Evolutionary conservation across 306 rosid species (phyloP).

Genomic region (Cucurbita moschata): DNA sequence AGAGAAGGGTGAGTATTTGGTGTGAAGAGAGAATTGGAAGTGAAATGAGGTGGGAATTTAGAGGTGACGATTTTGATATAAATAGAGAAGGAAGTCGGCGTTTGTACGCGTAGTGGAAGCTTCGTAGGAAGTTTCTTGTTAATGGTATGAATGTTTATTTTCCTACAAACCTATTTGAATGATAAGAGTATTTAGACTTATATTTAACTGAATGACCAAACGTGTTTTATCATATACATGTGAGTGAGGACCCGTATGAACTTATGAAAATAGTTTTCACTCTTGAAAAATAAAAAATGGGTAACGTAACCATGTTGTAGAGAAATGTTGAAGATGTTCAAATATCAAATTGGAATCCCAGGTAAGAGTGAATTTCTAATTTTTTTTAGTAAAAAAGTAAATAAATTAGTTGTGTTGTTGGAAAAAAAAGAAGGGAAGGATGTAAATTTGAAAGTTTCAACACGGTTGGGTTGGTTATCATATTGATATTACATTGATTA

Average conservation of each 20-base stretch:
- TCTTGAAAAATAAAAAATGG: too few relatives aligned
- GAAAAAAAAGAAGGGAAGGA: too few relatives aligned
- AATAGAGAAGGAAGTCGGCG: not conserved
- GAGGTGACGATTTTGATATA: not conserved
- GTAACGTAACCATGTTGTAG: too few relatives aligned
- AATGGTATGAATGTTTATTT: not conserved
- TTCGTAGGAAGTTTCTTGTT: not conserved
- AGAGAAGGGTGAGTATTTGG: not conserved
- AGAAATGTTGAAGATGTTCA: too few relatives aligned
- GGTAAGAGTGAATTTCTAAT: too few relatives aligned
- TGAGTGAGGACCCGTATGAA: too few relatives aligned
- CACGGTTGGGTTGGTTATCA: not conserved
- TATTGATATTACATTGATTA: not conserved
- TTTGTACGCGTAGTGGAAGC: not conserved
- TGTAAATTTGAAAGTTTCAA: not conserved
- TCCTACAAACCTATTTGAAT: not conserved
- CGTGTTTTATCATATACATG: too few relatives aligned
- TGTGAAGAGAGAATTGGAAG: not conserved
- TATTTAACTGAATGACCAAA: too few relatives aligned
- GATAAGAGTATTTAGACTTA: not conserved
- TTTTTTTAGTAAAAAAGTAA: too few relatives aligned
- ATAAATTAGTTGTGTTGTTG: too few relatives aligned
- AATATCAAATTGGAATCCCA: too few relatives aligned
- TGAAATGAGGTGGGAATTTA: not conserved
- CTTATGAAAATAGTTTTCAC: too few relatives aligned